Base-by-base conservation (phyloP, 2,329 filamentous ascomycete genomes). In the Penicillium verrucosum region DNA sequence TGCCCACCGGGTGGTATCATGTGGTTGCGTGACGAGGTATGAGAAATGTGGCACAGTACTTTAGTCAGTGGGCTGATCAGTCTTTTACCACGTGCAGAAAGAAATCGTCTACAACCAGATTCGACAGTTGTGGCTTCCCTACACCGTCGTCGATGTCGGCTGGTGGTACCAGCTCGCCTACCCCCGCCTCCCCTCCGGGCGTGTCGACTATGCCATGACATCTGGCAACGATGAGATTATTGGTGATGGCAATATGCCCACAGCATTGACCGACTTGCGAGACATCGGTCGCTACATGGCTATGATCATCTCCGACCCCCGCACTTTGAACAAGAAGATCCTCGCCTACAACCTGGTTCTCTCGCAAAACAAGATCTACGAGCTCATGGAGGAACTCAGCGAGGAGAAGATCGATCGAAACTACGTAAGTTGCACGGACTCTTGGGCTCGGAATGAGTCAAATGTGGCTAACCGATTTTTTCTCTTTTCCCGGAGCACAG, bases 131-230 rank as follows among this genome's bases (percentile, higher is more conserved):
- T 68, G 73, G 32, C 73, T 85, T 1, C 80, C 81, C 0, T 85
- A 80, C 69, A 85, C 83, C 6, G 72, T 82, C 63, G 78, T 85
- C 48, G 82, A 85, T 59, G 77, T 84, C 12, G 83, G 82, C n/a
- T 83, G 74, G 73, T 85, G 83, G 83, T 81, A 82, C 64, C 81
- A 84, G 62, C 61, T 80, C 30, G 70, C 72, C 5, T 73, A 78
- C 53, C 78, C 77, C 12, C 64, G 64, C n/a, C 65, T 82, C 0
- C 73, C 76, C n/a, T 78, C 74, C 16, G 78, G 80, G 10, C 68
- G 69, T 37, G 68, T 75, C n/a, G 79, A 82, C 62, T 78, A 79
- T 58, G 73, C 73, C 23, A 65, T 76, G 57, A 66, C 70, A 4
- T 63, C 68, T 0, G 66, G 71, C 2, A 69, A 72, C 21, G 67